Conservation (phyloP, 176 grass and related monocot genomes). For the Guadua angustifolia region DNA sequence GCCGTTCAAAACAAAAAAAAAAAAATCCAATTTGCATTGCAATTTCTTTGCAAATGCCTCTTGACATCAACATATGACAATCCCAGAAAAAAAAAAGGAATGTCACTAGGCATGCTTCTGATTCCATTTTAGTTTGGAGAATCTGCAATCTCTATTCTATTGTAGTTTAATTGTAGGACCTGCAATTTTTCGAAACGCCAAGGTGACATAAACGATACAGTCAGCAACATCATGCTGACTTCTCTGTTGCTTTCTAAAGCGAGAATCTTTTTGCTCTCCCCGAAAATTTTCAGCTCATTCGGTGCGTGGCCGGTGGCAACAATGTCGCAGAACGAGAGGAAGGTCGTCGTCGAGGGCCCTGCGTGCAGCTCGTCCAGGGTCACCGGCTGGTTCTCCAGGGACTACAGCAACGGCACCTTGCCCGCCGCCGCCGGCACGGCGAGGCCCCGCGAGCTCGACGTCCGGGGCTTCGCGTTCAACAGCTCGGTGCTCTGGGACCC, state of each 20-base stretch:
- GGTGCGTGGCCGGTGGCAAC: slow-evolving; percentile 92
- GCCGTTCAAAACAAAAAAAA: not conserved
- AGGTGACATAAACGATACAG: slow-evolving; percentile 1
- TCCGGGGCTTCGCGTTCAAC: slow-evolving; percentile 82
- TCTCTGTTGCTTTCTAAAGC: not conserved
- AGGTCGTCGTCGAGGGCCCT: slow-evolving; percentile 77
- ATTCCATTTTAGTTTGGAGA: not conserved
- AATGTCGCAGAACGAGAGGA: slow-evolving; percentile 59
- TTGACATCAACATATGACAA: not conserved
- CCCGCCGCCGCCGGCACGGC: slow-evolving; percentile 4
- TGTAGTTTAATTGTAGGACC: not conserved
- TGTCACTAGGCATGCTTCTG: not conserved
- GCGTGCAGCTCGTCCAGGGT: slow-evolving; percentile 71
- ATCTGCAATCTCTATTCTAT: not conserved
- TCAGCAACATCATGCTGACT: not conserved
- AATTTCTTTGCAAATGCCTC: not conserved
- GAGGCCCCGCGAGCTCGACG: slow-evolving; percentile 44
- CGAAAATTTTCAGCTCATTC: slow-evolving; percentile 62
- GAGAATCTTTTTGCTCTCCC: not conserved
- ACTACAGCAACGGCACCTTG: slow-evolving; percentile 40
- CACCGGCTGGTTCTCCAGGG: slow-evolving; percentile 79
- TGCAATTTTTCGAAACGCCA: slow-evolving; percentile 4
- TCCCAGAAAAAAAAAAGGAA: not conserved
- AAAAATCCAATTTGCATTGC: not conserved
- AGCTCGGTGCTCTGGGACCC: slow-evolving; percentile 94